Evolutionary conservation across 208 protist species (phyloP).

Genomic region (Herpetomonas tarakana): DNA sequence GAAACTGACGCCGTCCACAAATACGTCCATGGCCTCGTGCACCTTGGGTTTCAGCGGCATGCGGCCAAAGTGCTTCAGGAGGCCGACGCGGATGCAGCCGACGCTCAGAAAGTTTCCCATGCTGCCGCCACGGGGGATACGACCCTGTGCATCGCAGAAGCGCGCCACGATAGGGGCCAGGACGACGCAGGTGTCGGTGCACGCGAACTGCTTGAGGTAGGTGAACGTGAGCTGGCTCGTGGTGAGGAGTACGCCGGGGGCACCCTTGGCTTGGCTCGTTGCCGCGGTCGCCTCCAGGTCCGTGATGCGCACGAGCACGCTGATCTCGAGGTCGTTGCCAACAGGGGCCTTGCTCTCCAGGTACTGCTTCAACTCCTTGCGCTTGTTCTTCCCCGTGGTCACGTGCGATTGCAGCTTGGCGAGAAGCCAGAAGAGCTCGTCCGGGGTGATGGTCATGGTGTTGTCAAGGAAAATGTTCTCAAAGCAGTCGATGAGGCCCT

Average conservation of each 20-base stretch:
- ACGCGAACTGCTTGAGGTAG: constrained; percentile 62
- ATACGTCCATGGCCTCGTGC: constrained; percentile 58
- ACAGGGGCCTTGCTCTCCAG: constrained; percentile 52
- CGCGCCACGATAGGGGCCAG: constrained; percentile 53
- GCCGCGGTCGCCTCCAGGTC: constrained; percentile 43
- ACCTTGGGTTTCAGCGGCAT: constrained; percentile 70
- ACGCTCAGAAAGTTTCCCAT: constrained; percentile 39
- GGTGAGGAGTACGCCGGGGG: constrained; percentile 33
- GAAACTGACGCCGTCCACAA: constrained; percentile 49
- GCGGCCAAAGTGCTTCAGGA: constrained; percentile 71
- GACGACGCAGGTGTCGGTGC: constrained; percentile 51
- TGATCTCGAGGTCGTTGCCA: constrained; percentile 66
- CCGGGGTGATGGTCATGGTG: constrained; percentile 50
- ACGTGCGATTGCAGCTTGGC: constrained; percentile 75
- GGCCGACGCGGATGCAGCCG: constrained; percentile 44
- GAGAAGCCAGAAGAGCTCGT: constrained; percentile 86
- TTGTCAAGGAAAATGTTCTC: constrained; percentile 74
- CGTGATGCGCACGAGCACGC: constrained; percentile 40
- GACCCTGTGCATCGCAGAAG: constrained; percentile 23
- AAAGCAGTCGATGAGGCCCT: constrained; percentile 49
- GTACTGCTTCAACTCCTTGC: constrained; percentile 72
- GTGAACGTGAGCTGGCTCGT: constrained; percentile 56
- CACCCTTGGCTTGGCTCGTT: constrained; percentile 14
- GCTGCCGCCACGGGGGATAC: constrained; percentile 12
- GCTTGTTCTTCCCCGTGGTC: constrained; percentile 65